A percentile compares a stretch with the other conserved stretches of the same genome.
These are phyloP conservation scores for Chalciporus sphaerocephalus DNA, from an alignment of 768 basidiomycete species.

Conservation along the genomic window DNA sequence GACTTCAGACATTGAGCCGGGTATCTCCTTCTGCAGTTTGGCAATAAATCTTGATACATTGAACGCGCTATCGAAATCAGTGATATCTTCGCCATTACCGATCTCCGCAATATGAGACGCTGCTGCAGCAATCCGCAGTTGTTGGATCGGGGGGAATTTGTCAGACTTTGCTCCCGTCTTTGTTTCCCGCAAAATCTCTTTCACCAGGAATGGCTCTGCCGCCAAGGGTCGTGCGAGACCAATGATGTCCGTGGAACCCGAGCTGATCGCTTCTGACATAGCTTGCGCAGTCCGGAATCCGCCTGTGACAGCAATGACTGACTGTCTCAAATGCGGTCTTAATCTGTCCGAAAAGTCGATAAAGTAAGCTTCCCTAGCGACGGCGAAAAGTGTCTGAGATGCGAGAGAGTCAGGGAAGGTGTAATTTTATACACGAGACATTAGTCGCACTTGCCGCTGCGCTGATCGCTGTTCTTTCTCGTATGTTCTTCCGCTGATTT, in stretches of 20 bases:
- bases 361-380: conserved; percentile 28
- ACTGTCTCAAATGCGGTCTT: conserved; percentile 20
- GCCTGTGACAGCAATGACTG: conserved; percentile 29
- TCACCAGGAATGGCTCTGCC: conserved; percentile 29
- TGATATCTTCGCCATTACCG: conserved; percentile 32
- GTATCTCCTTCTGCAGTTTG: conserved; percentile 29
- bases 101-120: conserved; percentile 32
- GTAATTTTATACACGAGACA: background rate
- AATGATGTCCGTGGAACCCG: conserved; percentile 25
- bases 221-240: conserved; percentile 29
- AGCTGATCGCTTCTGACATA: conserved; percentile 27
- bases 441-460: conserved; percentile 10
- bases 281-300: conserved; percentile 28
- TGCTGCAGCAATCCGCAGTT: conserved; percentile 29
- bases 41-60: conserved; percentile 32
- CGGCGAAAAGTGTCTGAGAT: conserved; percentile 10
- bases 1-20: conserved; percentile 29
- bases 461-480: conserved; percentile 15
- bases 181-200: conserved; percentile 25
- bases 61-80: conserved; percentile 29
- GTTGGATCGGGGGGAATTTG: conserved; percentile 37
- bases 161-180: conserved; percentile 23
- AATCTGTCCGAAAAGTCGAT: conserved; percentile 29
- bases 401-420: background rate
- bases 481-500: conserved; percentile 39